phyloP scores from a whole-genome alignment of 1,139 yeast species.

The Saccharomyces hybrid region DNA sequence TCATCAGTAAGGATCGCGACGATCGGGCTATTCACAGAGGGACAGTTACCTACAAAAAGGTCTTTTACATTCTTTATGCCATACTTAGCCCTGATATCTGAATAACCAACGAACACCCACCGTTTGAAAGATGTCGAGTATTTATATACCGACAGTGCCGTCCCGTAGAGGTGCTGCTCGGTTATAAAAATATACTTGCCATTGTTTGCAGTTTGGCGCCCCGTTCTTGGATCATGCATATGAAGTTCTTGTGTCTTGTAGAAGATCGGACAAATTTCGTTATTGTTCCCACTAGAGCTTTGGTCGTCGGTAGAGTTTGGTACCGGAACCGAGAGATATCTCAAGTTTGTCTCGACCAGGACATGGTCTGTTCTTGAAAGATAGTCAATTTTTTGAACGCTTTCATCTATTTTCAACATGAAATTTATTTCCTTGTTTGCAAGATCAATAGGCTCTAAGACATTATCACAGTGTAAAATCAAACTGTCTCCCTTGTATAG shows the following conservation, averaged over 20 bases:
- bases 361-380: not conserved
- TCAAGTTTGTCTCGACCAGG: not conserved
- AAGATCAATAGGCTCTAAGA: not conserved
- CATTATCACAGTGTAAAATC: not conserved
- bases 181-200: conserved; percentile 12
- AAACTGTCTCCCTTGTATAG: not conserved
- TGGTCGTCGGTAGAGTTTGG: not conserved
- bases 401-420: conserved; percentile 2
- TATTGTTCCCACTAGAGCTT: no score
- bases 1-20: not conserved
- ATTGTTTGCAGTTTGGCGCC: not conserved
- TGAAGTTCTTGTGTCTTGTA: not conserved
- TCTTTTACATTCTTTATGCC: conserved; percentile 12
- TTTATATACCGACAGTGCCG: conserved; percentile 16
- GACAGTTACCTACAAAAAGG: not conserved
- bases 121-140: conserved; percentile 9
- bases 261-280: not conserved
- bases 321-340: conserved; percentile 1
- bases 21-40: not conserved
- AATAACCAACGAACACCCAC: conserved; percentile 21
- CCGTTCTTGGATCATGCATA: not conserved
- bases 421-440: conserved; percentile 1
- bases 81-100: conserved; percentile 20
- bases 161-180: conserved; percentile 22
- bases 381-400: not conserved